These are phyloP conservation scores for Lactifluus rugatus DNA, from an alignment of 768 basidiomycete genomes.

Conservation along the genomic window DNA sequence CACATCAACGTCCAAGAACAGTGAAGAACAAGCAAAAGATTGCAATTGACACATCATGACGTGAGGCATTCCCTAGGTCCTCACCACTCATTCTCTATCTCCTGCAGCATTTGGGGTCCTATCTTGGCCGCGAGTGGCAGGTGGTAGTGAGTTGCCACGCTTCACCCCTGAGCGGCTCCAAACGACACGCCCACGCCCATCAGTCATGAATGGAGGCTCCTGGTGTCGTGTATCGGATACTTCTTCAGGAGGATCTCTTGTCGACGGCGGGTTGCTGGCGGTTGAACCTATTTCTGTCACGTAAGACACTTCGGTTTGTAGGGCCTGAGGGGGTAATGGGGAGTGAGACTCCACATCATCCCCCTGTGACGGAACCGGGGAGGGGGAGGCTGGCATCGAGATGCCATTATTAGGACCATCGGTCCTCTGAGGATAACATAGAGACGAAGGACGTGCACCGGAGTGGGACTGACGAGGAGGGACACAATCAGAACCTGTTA, in stretches of 20 bases:
- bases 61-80: neutral
- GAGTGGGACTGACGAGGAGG: conserved; percentile 1
- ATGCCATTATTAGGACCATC: neutral
- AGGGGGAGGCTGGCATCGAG: neutral
- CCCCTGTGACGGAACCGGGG: neutral
- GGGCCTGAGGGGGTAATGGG: neutral
- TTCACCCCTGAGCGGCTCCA: conserved; percentile 24
- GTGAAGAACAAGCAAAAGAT: neutral
- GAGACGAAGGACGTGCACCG: neutral
- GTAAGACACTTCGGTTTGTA: neutral
- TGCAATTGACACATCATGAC: neutral
- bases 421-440: neutral
- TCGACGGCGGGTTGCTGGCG: neutral
- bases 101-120: neutral
- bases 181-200: conserved; percentile 30
- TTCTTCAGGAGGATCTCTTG: neutral
- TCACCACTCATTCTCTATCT: neutral
- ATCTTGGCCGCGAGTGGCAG: neutral
- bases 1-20: neutral
- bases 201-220: conserved; percentile 28
- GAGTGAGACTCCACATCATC: neutral
- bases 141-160: neutral
- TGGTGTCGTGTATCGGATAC: conserved; percentile 1
- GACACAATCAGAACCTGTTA: neutral
- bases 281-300: neutral